A percentile compares a stretch with the other conserved stretches of the same genome.
phyloP scores from a whole-genome alignment of 345 rosid species.

The Linum trigynum region DNA sequence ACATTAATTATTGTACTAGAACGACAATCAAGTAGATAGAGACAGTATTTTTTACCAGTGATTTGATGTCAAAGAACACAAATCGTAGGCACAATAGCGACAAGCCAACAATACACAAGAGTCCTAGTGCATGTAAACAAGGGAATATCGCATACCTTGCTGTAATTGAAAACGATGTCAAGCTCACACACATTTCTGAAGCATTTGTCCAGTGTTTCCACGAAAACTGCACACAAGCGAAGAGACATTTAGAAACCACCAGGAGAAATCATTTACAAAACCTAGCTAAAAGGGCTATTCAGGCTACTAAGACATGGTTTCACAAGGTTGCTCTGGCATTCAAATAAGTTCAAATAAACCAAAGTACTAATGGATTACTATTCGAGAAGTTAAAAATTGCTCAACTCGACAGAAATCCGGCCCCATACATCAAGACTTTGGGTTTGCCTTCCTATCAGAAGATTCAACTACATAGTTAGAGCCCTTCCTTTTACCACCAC shows the following conservation, averaged over 20 bases:
- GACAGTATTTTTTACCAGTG: background rate
- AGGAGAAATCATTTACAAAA: background rate
- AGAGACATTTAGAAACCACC: background rate
- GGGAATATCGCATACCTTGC: conserved; percentile 47
- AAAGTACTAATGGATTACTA: background rate
- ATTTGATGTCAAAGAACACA: background rate
- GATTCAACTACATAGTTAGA: too few relatives aligned
- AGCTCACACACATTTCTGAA: conserved; percentile 93
- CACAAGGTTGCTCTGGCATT: background rate
- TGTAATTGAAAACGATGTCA: conserved; percentile 73
- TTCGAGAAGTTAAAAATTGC: background rate
- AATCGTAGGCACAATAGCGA: background rate
- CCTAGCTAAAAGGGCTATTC: background rate
- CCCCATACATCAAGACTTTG: background rate
- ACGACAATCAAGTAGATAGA: background rate
- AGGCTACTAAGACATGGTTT: background rate
- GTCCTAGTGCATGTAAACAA: background rate
- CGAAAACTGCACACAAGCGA: conserved; percentile 59
- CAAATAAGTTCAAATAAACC: background rate
- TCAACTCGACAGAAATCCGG: background rate
- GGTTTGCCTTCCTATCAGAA: too few relatives aligned
- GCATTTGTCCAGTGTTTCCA: conserved; percentile 96
- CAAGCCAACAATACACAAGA: background rate
- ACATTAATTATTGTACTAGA: too few relatives aligned
- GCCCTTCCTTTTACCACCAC: too few relatives aligned